Base-by-base conservation (phyloP, 352 stramenopile species). In the Pythium monospermum region DNA sequence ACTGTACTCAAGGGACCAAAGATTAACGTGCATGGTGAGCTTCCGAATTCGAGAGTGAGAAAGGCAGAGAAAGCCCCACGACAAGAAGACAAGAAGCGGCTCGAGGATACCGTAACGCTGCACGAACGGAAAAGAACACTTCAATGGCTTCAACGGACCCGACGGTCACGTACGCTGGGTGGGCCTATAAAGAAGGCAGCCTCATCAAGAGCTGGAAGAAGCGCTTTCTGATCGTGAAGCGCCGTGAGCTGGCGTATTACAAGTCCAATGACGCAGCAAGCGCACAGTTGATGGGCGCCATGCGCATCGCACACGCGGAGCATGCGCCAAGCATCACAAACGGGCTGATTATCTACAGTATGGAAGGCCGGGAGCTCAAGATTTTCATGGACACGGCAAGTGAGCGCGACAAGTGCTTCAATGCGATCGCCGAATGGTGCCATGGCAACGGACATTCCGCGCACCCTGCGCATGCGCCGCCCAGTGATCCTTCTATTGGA, bases 141-240 rank as follows among this genome's bases (percentile, higher is more conserved):
- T n/a, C n/a, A n/a, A n/a, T n/a, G n/a, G n/a, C n/a, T n/a, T n/a
- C n/a, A n/a, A n/a, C 25, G 37, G 57, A 66, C 23, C 57, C 57
- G 31, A 49, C 43, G 11, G 79, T 87, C 57, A 87, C 79, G 54
- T 88, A 83, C 55, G 74, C 76, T 27, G 80, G 77, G 30, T 89
- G 77, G 77, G 71, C 83, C 27, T 87, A 84, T 61, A 89, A 91
- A 57, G 74, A 87, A 56, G 80, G 80, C 36, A 87, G 73, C 44
- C 69, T 91, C 35, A 67, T 87, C 40, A 83, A 85, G 55, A 87
- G 71, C 30, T 92, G 82, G 82, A 90, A 89, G 65, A 90, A 92
- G 61, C 78, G 82, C 12, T 89, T 90, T 57, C 66, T 92, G 2
- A 78, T 92, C 19, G 81, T 82, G 57, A 87, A 92, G 52, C 66